Evolutionary conservation across 768 basidiomycete genomes (phyloP), one percentile per base, ranked within the genome.

Genomic region (Amanita pseudoporphyria): DNA sequence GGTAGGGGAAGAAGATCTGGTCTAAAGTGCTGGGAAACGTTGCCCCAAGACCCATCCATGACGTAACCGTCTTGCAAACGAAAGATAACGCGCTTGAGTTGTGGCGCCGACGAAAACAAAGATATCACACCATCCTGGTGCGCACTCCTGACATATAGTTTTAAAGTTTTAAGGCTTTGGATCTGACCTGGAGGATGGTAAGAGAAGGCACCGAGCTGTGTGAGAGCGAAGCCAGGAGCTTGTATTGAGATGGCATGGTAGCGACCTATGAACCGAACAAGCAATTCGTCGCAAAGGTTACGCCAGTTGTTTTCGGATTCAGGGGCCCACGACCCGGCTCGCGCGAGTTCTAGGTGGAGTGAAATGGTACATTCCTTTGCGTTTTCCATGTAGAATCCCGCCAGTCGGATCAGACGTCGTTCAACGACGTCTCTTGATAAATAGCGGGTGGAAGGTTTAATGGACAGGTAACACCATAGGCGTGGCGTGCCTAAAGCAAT

Each of bases 251-350:
- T 45, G 30, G 30, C 30, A 16, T 45, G 44, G 19, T 45, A 45
- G 21, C 44, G 44, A 16, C 31, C 9, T 33, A 45, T 6, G 32
- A 21, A 35, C 16, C 44, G 44, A 19, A 24, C 18, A 22, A 45
- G 31, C 30, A 45, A 32, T 45, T 45, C 44, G 5, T 45, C 21
- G 30, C 28, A 45, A 13, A 45, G 44, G 21, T 19, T 16, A 3
- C 44, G 28, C 44, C 44, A 45, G 12, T 45, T 45, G n/a, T 45
- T 45, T 31, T 45, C 44, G 21, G 44, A 45, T 33, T 45, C 44
- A 14, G 44, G 44, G 5, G 44, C 44, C 44, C 44, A 45, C 9
- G 44, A 45, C 9, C 44, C 44, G 3, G 44, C 44, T 22, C 44
- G 44, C n/a, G 32, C 22, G 9, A 45, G 18, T 10, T 24, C n/a